Evolutionary conservation across 768 basidiomycete species (phyloP), one percentile per base, ranked within the genome.

Genomic region (Rhizopogon vinicolor): DNA sequence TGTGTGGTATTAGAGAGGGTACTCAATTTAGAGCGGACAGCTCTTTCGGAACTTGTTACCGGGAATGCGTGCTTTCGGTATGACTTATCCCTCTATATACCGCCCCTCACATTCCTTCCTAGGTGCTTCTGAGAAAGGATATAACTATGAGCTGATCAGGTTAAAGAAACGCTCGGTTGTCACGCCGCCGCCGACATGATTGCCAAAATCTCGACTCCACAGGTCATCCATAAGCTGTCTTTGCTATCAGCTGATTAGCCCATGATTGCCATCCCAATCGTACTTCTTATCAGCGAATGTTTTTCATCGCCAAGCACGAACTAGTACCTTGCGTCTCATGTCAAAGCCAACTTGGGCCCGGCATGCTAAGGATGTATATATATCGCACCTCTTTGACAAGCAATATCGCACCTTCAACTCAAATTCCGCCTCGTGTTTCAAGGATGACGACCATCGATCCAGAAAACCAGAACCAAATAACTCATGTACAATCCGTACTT

Each of bases 151-250:
- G 31, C 31, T 33, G 31, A 37, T 5, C 3, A 37, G 13, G 35
- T 12, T 12, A 37, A 12, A 12, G 13, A 37, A 37, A 37, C 13
- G 13, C 12, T 37, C 35, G 12, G 13, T 37, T 37, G 13, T 37
- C 35, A 37, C 13, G 10, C 35, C 13, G 75, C 81, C 18, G 62
- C 76, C 28, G 85, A 86, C 64, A 85, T 86, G 85, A 80, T 78
- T 44, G 80, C 82, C 56, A 85, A 86, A 37, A 37, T 64, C 65
- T 86, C 60, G 84, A 86, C 80, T 86, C 56, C 76, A 85, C 37
- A 75, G 84, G 50, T 79, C 83, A 14, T 82, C 83, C 84, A 40
- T 75, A 69, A 53, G 80, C 82, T 66, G 81, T 85, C 68, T 85
- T 62, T 71, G 82, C 58, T 81, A 78, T 25, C 83, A 84, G 67